Evolutionary conservation across 2,329 filamentous ascomycete genomes (phyloP).

Genomic region (Neophaeococcomyces mojaviensis): DNA sequence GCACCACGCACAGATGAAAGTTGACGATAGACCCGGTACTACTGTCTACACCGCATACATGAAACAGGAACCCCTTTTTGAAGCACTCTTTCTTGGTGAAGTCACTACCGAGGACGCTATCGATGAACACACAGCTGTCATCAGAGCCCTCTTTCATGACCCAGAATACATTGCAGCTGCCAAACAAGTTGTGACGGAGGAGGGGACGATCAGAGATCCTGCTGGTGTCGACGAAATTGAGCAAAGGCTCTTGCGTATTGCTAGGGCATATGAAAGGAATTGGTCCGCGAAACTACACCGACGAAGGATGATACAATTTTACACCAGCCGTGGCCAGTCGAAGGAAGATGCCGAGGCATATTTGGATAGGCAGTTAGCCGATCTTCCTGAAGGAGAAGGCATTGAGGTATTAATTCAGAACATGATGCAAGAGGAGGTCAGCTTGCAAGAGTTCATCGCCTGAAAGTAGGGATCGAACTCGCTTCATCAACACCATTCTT

Average conservation of each 20-base stretch:
- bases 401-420: slow-evolving; percentile 4
- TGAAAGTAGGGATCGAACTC: too few relatives aligned
- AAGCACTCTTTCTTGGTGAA: not conserved
- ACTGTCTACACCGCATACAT: slow-evolving; percentile 6
- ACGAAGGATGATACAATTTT: slow-evolving; percentile 1
- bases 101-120: slow-evolving; percentile 6
- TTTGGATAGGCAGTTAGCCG: not conserved
- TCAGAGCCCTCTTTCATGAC: not conserved
- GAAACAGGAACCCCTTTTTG: slow-evolving; percentile 3
- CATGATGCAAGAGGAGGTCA: not conserved
- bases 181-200: not conserved
- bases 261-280: not conserved
- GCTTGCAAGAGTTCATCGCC: too few relatives aligned
- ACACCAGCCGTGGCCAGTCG: not conserved
- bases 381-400: not conserved
- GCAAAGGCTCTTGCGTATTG: slow-evolving; percentile 1
- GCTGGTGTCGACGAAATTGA: not conserved
- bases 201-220: not conserved
- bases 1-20: too few relatives aligned
- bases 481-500: too few relatives aligned
- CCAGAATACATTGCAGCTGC: not conserved
- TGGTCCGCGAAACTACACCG: slow-evolving; percentile 7
- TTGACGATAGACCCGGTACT: not conserved
- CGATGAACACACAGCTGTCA: slow-evolving; percentile 6
- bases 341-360: slow-evolving; percentile 5